Evolutionary conservation across 352 stramenopile species (phyloP).

Genomic region (Blastocystis sp.): DNA sequence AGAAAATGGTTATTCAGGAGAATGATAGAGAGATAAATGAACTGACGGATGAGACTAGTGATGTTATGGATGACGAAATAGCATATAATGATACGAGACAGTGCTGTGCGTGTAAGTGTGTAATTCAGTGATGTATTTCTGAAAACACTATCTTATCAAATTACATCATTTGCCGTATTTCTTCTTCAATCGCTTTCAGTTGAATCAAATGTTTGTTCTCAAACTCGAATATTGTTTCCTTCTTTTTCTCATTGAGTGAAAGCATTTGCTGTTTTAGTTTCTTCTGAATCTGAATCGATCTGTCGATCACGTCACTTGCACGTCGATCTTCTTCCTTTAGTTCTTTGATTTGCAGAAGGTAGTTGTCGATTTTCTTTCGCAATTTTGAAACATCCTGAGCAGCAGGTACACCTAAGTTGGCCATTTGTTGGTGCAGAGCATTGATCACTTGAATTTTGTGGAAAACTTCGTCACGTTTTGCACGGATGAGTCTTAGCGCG

Average conservation of each 20-base stretch:
- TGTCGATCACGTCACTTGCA: neutral
- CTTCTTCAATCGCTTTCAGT: conserved; percentile 42
- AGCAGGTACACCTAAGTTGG: neutral
- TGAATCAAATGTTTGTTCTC: conserved; percentile 13
- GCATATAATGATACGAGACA: neutral
- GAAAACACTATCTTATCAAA: neutral
- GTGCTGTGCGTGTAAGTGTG: no score
- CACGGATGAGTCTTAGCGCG: neutral
- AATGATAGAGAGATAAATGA: neutral
- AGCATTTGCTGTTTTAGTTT: neutral
- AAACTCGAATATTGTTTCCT: conserved; percentile 21
- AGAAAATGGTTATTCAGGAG: no score
- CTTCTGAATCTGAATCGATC: neutral
- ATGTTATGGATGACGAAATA: neutral
- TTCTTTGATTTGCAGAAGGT: neutral
- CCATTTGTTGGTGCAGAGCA: conserved; percentile 1
- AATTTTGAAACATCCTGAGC: neutral
- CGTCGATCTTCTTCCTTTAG: neutral
- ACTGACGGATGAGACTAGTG: neutral
- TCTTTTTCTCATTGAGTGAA: conserved; percentile 30
- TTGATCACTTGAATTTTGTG: conserved; percentile 7
- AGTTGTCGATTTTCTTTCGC: conserved; percentile 5
- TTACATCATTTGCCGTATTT: conserved; percentile 8
- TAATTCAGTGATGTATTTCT: no score
- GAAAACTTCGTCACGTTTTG: neutral